Evolutionary conservation across 495 filamentous ascomycete genomes (phyloP), one percentile per base, ranked within the genome.

Genomic region (Eremomyces bilateralis): DNA sequence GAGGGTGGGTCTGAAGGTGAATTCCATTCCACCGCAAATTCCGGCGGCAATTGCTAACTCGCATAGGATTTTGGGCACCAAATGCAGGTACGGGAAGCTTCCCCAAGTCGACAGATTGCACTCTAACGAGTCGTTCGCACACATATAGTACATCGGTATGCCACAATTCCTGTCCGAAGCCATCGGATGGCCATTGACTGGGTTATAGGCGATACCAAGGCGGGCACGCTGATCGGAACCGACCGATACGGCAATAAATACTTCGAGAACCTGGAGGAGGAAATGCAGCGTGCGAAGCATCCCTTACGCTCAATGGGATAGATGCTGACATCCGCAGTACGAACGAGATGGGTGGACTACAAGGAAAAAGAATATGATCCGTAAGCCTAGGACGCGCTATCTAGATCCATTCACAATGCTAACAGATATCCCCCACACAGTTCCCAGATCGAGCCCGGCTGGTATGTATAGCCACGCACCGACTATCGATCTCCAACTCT

Each of bases 291-390:
- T 93, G 36, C 32, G 39, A 2, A 1, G 21, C n/a, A 17, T 15
- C 17, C 8, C n/a, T 20, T 32, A 2, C 15, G 16, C 33, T 24
- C 11, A 6, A 24, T 13, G n/a, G 16, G 13, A 13, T 27, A 30
- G 27, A 11, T 6, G 27, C 21, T n/a, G 28, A 25, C 15, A 21
- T 13, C 34, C 19, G 19, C 42, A 95, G 84, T 95, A 47, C 75
- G 90, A 38, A 95, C 88, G 46, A 71, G 90, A 66, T 95, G 90
- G 88, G 79, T 97, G 32, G 88, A 95, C 57, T 95, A 84, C 65
- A 82, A 78, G 60, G 64, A 76, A 47, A 60, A 75, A 41, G 81
- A 93, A 64, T 85, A 62, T 48, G 80, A 93, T 45, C 61, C 88
- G 65, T 84, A 65, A 40, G 68, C 46, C n/a, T 19, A 12, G 16